Evolutionary conservation across 345 rosid species (phyloP), one percentile per base, ranked within the genome.

Genomic region (Orychophragmus violaceus): DNA sequence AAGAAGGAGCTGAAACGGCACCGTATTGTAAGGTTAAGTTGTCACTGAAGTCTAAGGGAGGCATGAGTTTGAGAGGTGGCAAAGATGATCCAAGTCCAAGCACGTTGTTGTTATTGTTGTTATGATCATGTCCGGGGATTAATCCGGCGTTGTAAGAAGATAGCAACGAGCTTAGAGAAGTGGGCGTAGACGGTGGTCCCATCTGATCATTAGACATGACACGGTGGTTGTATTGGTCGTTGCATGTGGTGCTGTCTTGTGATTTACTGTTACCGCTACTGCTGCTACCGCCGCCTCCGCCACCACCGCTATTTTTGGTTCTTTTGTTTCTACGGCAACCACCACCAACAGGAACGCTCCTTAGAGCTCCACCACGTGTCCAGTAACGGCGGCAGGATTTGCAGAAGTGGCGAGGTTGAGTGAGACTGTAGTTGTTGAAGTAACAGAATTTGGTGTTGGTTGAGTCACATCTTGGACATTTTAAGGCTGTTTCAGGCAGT

Each of bases 331-430:
- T 79, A 14, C 93, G 75, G 67, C 91, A 87, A 5, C 96, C 89
- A 2, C 96, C 96, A 6, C 96, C 96, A 2, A 89, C 96, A 0
- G 96, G 96, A 42, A 87, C 94, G 49, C 64, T 87, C 53, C 96
- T 76, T 33, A 89, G 78, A 58, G 93, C 89, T 1, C 96, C 96
- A 1, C 93, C 93, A 60, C 84, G 77, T 17, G 96, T 89, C 96
- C 96, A 89, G 69, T 89, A 89, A 33, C 96, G 83, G 30, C 96
- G 87, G 45, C 96, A 89, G 0, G 91, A 78, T 65, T 89, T 89
- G 74, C 96, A 89, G 57, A 89, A 87, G 86, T 89, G 94, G 54
- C 96, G 94, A 6, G 93, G 96, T 57, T 89, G 96, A 25, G 94
- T 73, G 59, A 89, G 87, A 79, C 80, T 87, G 39, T 89, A 89